Base-by-base conservation (phyloP, 2,329 filamentous ascomycete species). In the Monosporascus sp. region DNA sequence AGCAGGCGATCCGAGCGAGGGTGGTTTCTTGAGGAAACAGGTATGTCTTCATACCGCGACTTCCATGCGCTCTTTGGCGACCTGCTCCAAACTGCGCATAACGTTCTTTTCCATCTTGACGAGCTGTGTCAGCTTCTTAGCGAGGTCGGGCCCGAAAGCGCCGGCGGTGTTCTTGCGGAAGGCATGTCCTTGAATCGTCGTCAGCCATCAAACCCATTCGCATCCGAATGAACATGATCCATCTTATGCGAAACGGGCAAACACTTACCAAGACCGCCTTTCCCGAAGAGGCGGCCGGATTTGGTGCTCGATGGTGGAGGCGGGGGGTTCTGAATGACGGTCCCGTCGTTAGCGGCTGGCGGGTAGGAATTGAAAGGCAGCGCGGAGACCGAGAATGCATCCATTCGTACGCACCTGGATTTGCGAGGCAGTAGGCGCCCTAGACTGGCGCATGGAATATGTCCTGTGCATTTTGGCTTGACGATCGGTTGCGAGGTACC, bases 91-190 rank as follows among this genome's bases (percentile, higher is more conserved):
- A 71, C 91, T 97, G 73, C 94, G 91, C 94, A 99, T 99, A 53
- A 97, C 90, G 70, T 99, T 97, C 86, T 99, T 99, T 78, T 99
- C 94, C 94, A 99, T 99, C 84, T 99, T 99, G 59, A 99, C 94
- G 51, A 99, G 84, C 77, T 96, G 90, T 41, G 92, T 91, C 58
- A 99, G 86, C 82, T 99, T 99, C 83, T 96, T 97, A 55, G 94
- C 88, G 55, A 99, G 86, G 67, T 99, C 94, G 54, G 92, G 83
- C 58, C 84, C 82, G 61, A 91, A 91, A 64, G 88, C 86, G 62
- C 88, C 89, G 59, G 88, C 87, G 44, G 86, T 81, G 68, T 87
- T 87, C 68, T 85, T 82, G 64, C 89, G 83, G 70, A 91, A 83
- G 57, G 81, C 80, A 81, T 86, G 84, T 58, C 81, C 81, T 83